Evolutionary conservation across 306 rosid genomes (phyloP).

Genomic region (Cucumis sativus): DNA sequence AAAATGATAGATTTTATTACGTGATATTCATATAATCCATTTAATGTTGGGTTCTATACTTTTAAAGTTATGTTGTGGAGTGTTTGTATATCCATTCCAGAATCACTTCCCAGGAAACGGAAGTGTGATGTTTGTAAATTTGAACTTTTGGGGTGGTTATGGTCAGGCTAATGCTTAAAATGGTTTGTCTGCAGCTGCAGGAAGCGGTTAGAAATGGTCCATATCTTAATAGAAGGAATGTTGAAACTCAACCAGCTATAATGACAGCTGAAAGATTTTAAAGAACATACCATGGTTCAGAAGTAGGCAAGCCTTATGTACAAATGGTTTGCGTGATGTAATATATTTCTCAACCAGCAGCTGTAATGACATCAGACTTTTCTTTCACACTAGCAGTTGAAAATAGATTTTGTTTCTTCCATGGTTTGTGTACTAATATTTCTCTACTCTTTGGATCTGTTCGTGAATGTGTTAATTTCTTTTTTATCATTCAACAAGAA

Average conservation of each 20-base stretch:
- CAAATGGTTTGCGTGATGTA: background rate
- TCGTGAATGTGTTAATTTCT: background rate
- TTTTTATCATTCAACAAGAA: no score
- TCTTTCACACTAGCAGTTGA: background rate
- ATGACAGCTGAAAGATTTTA: slow-evolving; percentile 75
- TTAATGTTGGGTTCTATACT: no score
- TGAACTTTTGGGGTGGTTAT: background rate
- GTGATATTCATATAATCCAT: background rate
- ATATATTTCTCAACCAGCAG: no score
- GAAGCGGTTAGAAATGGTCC: slow-evolving; percentile 70
- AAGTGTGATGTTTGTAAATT: background rate
- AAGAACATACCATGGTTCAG: background rate
- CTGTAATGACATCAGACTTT: no score
- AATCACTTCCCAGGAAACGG: no score
- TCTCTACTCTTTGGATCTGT: background rate
- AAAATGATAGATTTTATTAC: no score
- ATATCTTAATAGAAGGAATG: slow-evolving; percentile 36
- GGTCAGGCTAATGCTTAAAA: background rate
- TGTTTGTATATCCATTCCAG: no score
- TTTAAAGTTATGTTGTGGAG: no score
- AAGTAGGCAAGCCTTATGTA: background rate
- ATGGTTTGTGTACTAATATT: background rate
- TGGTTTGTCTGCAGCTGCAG: slow-evolving; percentile 42
- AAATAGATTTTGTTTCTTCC: background rate
- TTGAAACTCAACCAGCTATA: slow-evolving; percentile 67